Conservation (phyloP, 257 asterid genomes). For the Plantago elongata region DNA sequence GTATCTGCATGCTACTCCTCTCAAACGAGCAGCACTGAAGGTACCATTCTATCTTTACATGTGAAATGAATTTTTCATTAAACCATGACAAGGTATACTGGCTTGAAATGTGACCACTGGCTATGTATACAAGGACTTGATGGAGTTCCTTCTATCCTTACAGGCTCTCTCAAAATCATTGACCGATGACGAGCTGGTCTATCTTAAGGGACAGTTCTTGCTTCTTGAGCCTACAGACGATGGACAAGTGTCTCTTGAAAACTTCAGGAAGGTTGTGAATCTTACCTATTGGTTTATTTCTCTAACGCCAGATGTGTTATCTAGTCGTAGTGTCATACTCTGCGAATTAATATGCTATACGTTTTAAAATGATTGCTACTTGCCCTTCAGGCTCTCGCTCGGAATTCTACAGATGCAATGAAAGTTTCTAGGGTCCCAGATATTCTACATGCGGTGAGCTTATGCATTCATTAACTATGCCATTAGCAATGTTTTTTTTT, state of each 20-base stretch:
- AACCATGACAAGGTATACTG: not conserved
- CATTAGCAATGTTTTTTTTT: not conserved
- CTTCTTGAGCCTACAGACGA: constrained; percentile 84
- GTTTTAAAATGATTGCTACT: not conserved
- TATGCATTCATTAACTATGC: constrained; percentile 7
- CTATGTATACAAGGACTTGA: not conserved
- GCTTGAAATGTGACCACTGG: not conserved
- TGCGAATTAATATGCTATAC: not conserved
- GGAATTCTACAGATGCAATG: constrained; percentile 88
- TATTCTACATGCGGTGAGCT: constrained; percentile 66
- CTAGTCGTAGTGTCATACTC: not conserved
- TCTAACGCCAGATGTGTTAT: not conserved
- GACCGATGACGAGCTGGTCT: constrained; percentile 77
- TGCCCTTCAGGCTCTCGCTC: constrained; percentile 64
- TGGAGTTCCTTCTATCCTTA: constrained; percentile 12
- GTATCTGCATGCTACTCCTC: constrained; percentile 82
- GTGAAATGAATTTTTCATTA: no score
- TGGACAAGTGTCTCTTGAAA: constrained; percentile 67
- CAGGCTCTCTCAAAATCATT: constrained; percentile 92
- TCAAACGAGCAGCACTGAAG: constrained; percentile 93
- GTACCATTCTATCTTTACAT: constrained; percentile 26
- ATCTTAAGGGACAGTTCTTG: constrained; percentile 84
- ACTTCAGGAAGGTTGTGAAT: constrained; percentile 58
- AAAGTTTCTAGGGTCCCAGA: constrained; percentile 82
- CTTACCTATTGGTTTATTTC: not conserved